Evolutionary conservation across 306 rosid species (phyloP), one percentile per base, ranked within the genome.

Genomic region (Rosa chinensis): DNA sequence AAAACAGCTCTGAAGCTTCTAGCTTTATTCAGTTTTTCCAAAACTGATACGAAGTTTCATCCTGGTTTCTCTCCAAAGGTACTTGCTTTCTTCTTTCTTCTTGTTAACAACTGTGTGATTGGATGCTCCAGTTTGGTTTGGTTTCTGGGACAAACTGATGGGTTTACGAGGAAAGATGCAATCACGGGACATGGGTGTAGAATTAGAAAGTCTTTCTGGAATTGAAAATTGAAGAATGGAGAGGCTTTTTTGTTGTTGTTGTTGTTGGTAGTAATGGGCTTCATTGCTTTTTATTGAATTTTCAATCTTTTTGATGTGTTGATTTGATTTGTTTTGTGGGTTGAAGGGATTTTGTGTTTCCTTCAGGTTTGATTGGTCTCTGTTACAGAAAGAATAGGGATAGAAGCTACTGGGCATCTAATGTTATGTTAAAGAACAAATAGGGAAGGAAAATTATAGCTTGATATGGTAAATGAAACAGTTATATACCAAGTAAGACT

Each of bases 31-130:
- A 58, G 47, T 74, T 32, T 11, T 40, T 52, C 68, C 53, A 7
- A 74, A 40, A 28, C 55, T 49, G 4, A 21, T 21, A 9, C 77
- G 28, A 13, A 32, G 35, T 55, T 17, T 10, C 43, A 21, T 58
- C 23, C 55, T 42, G 69, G 59, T 75, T 75, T 50, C 40, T 75
- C 79, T 64, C 48, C 13, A 10, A 61, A 75, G 79, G 79, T 45
- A 10, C 47, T 61, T 75, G 43, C 52, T 13, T 62, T 44, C 70
- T 23, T 75, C 68, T 28, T 4, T 1, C 35, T 75, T 75, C 44
- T 75, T 40, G 18, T 23, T 17, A 12, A 3, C 23, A 6, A 16
- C 17, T 18, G 14, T 66, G 12, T 45, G 4, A 7, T 61, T 5
- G 66, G 18, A 16, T 52, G 16, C 14, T 73, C 40, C 48, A 4